These are phyloP conservation scores for Ophiostoma ulmi DNA, from an alignment of 2,329 filamentous ascomycete genomes.

Conservation along the genomic window DNA sequence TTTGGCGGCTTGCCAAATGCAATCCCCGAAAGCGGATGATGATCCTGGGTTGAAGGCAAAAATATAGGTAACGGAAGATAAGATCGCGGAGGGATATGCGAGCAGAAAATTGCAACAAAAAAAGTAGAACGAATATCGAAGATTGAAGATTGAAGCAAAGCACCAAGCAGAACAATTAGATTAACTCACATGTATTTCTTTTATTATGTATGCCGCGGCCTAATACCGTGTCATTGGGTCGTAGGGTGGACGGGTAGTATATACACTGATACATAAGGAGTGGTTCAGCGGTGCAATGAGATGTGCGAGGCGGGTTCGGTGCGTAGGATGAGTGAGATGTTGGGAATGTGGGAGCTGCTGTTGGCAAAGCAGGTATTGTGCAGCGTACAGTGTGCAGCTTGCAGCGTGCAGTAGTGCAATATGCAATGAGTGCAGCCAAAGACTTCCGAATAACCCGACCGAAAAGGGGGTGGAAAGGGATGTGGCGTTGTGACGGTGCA, in stretches of 20 bases:
- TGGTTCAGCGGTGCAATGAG: neutral
- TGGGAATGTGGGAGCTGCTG: neutral
- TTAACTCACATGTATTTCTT: neutral
- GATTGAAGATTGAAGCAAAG: neutral
- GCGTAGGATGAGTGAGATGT: neutral
- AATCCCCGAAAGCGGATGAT: neutral
- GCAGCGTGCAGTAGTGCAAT: neutral
- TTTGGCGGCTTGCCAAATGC: neutral
- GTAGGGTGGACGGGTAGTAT: conserved; percentile 13
- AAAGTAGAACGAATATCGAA: neutral
- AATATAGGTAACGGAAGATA: neutral
- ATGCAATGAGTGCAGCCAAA: neutral
- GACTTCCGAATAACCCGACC: neutral
- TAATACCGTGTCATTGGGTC: conserved; percentile 9
- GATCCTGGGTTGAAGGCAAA: neutral
- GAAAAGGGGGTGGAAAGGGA: neutral
- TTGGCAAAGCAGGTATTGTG: neutral
- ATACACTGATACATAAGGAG: conserved; percentile 7
- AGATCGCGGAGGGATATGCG: neutral
- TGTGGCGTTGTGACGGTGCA: conserved; percentile 1
- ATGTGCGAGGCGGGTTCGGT: neutral
- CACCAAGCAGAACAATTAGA: neutral
- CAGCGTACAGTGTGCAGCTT: neutral
- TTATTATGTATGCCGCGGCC: neutral
- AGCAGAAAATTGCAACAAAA: neutral